These are phyloP conservation scores for Schizosaccharomyces cryophilus DNA, from an alignment of 805 yeast genomes.

Conservation along the genomic window DNA sequence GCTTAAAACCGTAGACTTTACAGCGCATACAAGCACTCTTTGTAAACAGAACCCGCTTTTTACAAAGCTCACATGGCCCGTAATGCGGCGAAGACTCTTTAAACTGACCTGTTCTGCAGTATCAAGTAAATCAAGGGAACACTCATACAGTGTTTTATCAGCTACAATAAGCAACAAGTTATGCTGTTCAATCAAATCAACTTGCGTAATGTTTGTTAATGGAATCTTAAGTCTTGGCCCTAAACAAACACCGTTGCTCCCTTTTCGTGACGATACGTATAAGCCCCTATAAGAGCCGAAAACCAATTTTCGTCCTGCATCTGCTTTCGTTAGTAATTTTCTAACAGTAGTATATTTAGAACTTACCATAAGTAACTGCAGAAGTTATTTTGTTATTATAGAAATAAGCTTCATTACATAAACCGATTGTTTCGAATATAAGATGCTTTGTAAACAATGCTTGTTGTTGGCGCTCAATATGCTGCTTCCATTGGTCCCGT, in stretches of 20 bases:
- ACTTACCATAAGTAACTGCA: slow-evolving; percentile 45
- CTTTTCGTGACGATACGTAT: slow-evolving; percentile 41
- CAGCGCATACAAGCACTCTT: slow-evolving; percentile 67
- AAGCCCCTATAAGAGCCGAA: slow-evolving; percentile 87
- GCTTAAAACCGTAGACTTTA: slow-evolving; percentile 56
- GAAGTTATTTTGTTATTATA: slow-evolving; percentile 59
- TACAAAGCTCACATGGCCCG: slow-evolving; percentile 70
- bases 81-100: slow-evolving; percentile 45
- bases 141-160: slow-evolving; percentile 58
- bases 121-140: slow-evolving; percentile 43
- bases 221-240: slow-evolving; percentile 48
- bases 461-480: slow-evolving; percentile 55
- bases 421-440: slow-evolving; percentile 51
- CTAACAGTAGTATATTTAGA: background rate
- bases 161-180: slow-evolving; percentile 56
- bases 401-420: slow-evolving; percentile 53
- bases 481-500: slow-evolving; percentile 58
- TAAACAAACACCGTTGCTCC: slow-evolving; percentile 1
- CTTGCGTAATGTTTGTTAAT: slow-evolving; percentile 56
- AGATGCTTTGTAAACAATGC: slow-evolving; percentile 47
- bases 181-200: slow-evolving; percentile 79
- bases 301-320: slow-evolving; percentile 73
- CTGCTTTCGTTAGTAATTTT: background rate
- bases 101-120: slow-evolving; percentile 20
- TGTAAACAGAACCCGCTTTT: slow-evolving; percentile 85